Conservation (phyloP, 2,329 filamentous ascomycete species). For the Mycocentrospora acerina region DNA sequence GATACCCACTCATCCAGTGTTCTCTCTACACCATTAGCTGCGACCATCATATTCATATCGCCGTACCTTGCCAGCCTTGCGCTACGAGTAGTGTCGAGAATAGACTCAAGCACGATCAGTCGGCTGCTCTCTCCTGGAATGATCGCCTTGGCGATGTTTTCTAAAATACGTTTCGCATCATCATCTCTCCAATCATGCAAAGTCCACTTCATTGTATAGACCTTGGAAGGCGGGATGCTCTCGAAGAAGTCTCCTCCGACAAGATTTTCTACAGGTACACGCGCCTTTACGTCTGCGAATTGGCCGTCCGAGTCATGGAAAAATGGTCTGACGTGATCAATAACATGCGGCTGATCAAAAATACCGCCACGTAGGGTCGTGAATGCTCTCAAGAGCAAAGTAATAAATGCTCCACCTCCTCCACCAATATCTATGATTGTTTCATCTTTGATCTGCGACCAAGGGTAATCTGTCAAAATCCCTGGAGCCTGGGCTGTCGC, state of each 20-base stretch:
- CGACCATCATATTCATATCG: constrained; percentile 49
- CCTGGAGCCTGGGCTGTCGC: constrained; percentile 44
- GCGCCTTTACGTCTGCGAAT: constrained; percentile 37
- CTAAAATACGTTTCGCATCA: constrained; percentile 31
- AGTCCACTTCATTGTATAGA: constrained; percentile 46
- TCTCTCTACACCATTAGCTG: constrained; percentile 35
- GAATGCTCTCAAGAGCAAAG: constrained; percentile 35
- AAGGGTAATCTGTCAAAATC: constrained; percentile 50
- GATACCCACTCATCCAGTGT: constrained; percentile 30
- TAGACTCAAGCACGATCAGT: constrained; percentile 43
- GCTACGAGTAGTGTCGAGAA: constrained; percentile 35
- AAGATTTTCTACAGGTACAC: constrained; percentile 29
- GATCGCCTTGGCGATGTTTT: constrained; percentile 36
- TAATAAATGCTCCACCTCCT: constrained; percentile 44
- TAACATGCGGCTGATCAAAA: constrained; percentile 39
- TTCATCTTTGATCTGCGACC: constrained; percentile 40
- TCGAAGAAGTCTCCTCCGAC: constrained; percentile 45
- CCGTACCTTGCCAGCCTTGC: constrained; percentile 40
- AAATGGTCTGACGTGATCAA: constrained; percentile 30
- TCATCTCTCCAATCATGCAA: constrained; percentile 47
- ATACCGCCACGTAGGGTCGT: constrained; percentile 37
- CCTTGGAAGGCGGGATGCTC: constrained; percentile 32
- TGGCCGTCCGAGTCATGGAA: constrained; percentile 30
- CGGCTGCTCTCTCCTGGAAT: constrained; percentile 20
- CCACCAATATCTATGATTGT: constrained; percentile 46